These are phyloP conservation scores for Chrysosporium queenslandicum DNA, from an alignment of 2,329 filamentous ascomycete genomes.

Conservation along the genomic window DNA sequence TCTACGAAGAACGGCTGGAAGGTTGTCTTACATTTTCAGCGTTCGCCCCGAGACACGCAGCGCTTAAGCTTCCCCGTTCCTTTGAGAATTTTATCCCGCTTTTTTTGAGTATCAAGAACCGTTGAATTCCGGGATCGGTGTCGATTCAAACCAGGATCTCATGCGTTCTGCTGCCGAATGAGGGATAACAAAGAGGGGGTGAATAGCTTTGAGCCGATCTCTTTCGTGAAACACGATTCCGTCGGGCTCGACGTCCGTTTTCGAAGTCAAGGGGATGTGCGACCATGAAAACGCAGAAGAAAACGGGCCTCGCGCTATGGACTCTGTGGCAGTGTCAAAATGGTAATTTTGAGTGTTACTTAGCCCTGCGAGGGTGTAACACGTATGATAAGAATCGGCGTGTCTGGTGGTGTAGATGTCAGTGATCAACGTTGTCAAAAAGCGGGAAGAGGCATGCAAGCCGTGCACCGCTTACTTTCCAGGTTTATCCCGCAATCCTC, in stretches of 20 bases:
- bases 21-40: background rate
- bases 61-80: background rate
- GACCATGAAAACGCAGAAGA: slow-evolving; percentile 33
- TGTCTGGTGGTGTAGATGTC: slow-evolving; percentile 39
- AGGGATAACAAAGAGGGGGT: slow-evolving; percentile 80
- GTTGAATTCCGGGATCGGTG: slow-evolving; percentile 29
- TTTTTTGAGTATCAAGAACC: background rate
- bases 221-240: slow-evolving; percentile 53
- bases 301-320: slow-evolving; percentile 19
- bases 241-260: slow-evolving; percentile 41
- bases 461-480: slow-evolving; percentile 55
- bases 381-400: slow-evolving; percentile 85
- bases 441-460: background rate
- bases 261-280: slow-evolving; percentile 32
- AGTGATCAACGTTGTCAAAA: background rate
- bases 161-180: slow-evolving; percentile 56
- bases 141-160: slow-evolving; percentile 54
- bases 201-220: slow-evolving; percentile 60
- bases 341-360: slow-evolving; percentile 62
- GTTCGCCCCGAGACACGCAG: background rate
- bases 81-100: background rate
- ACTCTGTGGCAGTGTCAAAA: slow-evolving; percentile 11
- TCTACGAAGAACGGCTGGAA: background rate
- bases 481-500: slow-evolving; percentile 88
- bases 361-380: slow-evolving; percentile 79